Evolutionary conservation across 257 asterid genomes (phyloP).

Genomic region (Solanum paucissectum): DNA sequence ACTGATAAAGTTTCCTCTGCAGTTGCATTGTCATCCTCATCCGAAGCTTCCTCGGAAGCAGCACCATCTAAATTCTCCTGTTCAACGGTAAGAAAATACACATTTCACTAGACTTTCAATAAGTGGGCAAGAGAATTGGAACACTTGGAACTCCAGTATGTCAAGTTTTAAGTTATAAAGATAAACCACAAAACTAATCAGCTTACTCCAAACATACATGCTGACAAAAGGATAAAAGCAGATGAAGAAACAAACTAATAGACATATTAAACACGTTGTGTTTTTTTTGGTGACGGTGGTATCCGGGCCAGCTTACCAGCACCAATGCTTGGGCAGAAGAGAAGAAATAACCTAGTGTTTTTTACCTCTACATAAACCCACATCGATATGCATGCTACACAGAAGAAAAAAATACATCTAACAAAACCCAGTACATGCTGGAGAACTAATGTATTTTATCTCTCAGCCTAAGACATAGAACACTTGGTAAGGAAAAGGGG

Average conservation of each 20-base stretch:
- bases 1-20: slow-evolving; percentile 36
- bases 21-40: slow-evolving; percentile 27
- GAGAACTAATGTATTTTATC: not conserved
- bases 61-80: slow-evolving; percentile 40
- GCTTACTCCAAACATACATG: not conserved
- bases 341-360: not conserved
- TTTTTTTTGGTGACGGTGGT: not conserved
- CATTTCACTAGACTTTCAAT: not conserved
- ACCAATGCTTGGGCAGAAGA: not conserved
- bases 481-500: not conserved
- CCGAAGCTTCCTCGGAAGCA: slow-evolving; percentile 18
- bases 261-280: not conserved
- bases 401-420: not conserved
- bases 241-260: not conserved
- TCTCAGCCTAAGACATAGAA: not conserved
- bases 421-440: not conserved
- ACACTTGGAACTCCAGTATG: not conserved
- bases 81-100: not conserved
- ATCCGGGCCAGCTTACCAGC: not conserved
- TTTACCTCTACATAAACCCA: not conserved
- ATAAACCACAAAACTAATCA: not conserved
- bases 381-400: not conserved
- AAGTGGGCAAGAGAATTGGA: not conserved
- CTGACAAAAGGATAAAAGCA: not conserved
- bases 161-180: not conserved